phyloP scores from a whole-genome alignment of 495 filamentous ascomycete species.

The Neurospora terricola region DNA sequence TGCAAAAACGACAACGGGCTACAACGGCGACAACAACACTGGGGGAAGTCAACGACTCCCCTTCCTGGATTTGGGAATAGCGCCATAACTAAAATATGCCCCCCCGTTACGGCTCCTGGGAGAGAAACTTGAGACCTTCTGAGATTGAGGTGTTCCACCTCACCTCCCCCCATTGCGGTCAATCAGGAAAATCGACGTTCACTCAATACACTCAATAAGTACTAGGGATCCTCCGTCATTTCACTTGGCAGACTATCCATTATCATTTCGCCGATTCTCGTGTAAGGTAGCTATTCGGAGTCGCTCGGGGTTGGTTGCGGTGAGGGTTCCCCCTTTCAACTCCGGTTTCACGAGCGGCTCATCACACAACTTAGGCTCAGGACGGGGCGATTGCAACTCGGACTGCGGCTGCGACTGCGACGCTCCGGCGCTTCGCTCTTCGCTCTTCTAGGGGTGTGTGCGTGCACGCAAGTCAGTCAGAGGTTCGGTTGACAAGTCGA shows the following conservation, averaged over 20 bases:
- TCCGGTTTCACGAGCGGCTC: not conserved
- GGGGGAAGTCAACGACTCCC: not conserved
- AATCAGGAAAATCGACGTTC: not conserved
- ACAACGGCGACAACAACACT: not conserved
- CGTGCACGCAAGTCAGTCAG: not conserved
- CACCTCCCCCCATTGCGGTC: not conserved
- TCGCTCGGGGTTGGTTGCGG: not conserved
- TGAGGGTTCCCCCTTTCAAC: not conserved
- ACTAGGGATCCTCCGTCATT: not conserved
- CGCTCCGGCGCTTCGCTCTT: not conserved
- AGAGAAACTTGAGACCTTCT: not conserved
- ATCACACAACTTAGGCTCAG: not conserved
- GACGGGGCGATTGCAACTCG: not conserved
- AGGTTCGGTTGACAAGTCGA: not conserved
- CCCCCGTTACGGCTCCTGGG: not conserved
- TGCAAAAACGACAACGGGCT: not conserved
- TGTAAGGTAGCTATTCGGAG: not conserved
- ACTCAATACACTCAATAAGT: not conserved
- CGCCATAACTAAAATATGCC: not conserved
- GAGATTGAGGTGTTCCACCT: not conserved
- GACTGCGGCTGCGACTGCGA: not conserved
- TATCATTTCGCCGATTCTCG: not conserved
- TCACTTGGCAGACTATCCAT: not conserved
- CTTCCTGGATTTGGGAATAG: not conserved
- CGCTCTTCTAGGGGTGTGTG: not conserved